Evolutionary conservation across 495 filamentous ascomycete species (phyloP).

Genomic region (Astrothelium subdiscretum): DNA sequence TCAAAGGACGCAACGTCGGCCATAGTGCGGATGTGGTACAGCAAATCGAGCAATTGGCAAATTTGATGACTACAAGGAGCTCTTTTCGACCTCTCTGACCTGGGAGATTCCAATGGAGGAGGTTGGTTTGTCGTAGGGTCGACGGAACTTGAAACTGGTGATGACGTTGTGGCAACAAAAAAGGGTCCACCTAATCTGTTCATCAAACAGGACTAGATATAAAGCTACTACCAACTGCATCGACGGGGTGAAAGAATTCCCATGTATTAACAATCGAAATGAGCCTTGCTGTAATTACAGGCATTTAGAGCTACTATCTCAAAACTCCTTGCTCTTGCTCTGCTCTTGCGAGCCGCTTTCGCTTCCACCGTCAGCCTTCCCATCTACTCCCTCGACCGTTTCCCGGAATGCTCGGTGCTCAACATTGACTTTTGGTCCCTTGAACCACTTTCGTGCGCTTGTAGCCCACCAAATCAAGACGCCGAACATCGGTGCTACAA

Average conservation of each 20-base stretch:
- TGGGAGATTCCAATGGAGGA: background rate
- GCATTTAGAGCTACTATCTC: background rate
- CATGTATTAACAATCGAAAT: too few relatives aligned
- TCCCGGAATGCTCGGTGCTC: conserved; percentile 25
- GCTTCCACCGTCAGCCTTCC: background rate
- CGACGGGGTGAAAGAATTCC: too few relatives aligned
- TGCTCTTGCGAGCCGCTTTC: background rate
- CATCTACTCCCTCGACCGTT: background rate
- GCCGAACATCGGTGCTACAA: conserved; percentile 22
- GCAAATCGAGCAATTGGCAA: background rate
- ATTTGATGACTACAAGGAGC: background rate
- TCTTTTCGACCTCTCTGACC: background rate
- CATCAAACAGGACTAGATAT: too few relatives aligned
- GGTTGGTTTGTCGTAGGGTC: background rate
- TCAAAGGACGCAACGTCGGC: conserved; percentile 47
- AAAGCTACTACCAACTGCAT: too few relatives aligned
- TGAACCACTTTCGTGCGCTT: conserved; percentile 59
- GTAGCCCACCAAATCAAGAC: conserved; percentile 60
- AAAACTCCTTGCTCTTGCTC: background rate
- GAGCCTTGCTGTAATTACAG: too few relatives aligned
- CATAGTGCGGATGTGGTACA: background rate
- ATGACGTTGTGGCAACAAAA: background rate
- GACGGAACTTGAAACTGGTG: background rate
- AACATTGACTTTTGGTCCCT: conserved; percentile 59
- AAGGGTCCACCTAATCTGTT: too few relatives aligned